Conservation (phyloP, 495 filamentous ascomycete species). For the Cairneyella variabilis region DNA sequence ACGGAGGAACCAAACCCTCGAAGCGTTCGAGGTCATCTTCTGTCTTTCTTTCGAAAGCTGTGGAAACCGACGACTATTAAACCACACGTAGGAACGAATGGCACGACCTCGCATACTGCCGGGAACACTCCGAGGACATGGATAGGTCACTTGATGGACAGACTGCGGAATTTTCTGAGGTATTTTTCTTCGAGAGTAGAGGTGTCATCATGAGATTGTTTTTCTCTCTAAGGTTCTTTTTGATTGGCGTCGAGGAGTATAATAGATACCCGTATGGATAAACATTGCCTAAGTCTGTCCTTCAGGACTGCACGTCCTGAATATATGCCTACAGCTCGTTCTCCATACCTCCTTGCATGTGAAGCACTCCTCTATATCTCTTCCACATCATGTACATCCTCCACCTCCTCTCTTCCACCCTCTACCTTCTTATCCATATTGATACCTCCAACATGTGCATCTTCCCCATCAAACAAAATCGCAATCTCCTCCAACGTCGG, state of each 20-base stretch:
- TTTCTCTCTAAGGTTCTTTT: neutral
- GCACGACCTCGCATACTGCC: neutral
- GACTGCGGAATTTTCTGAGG: neutral
- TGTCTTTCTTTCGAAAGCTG: neutral
- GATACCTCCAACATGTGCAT: conserved; percentile 46
- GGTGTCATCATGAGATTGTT: neutral
- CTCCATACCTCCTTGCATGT: too few relatives aligned
- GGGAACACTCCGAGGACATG: neutral
- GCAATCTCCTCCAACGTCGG: conserved; percentile 41
- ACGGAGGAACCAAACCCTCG: neutral
- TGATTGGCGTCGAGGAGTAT: too few relatives aligned
- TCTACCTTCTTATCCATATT: too few relatives aligned
- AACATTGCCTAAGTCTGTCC: too few relatives aligned
- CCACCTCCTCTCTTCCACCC: too few relatives aligned
- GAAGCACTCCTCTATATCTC: too few relatives aligned
- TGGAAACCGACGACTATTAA: neutral
- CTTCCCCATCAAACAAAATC: conserved; percentile 54
- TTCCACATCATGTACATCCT: too few relatives aligned
- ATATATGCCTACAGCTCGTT: too few relatives aligned
- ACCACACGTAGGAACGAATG: neutral
- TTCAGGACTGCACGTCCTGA: too few relatives aligned
- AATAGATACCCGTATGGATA: too few relatives aligned
- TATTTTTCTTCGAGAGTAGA: neutral
- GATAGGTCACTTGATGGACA: neutral
- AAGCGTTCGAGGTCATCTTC: neutral